Base-by-base conservation (phyloP, 2,329 filamentous ascomycete species). In the Huntiella decipiens region DNA sequence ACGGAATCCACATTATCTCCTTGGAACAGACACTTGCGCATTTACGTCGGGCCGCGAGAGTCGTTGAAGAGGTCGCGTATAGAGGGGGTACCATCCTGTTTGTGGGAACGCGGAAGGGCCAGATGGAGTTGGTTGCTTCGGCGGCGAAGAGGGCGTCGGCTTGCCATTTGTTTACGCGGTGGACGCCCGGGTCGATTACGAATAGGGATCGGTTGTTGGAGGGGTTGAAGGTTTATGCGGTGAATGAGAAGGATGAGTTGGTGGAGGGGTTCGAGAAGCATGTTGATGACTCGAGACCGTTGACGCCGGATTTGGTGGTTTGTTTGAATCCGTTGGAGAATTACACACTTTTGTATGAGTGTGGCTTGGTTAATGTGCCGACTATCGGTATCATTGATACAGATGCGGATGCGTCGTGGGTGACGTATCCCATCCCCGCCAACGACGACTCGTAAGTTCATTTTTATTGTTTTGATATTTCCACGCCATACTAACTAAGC, bases 311-410 rank as follows among this genome's bases (percentile, higher is more conserved):
- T 59, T 65, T 98, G 49, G 88, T 98, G 1, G 77, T 98, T 10
- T 91, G 84, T 57, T 59, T 98, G 55, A 98, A 96, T 60, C 88
- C 88, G 8, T 58, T 88, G 48, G 91, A 98, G 68, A 96, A 98
- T 61, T 84, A 82, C 57, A 77, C 86, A 5, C 60, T 95, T 59
- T 67, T 98, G 56, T 85, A 91, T 61, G 91, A 98, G 67, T 96
- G 91, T 60, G 83, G 81, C 0, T 60, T 86, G 48, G 80, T 84
- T 58, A 83, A 80, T 56, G 82, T 98, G 48, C 91, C 91, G 1
- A 96, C 91, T 0, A 91, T 98, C 56, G 91, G 88, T 40, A 71
- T 98, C 48, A 81, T 96, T 53, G 91, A 98, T 61, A 96, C 91
- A 1, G 82, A 98, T 61, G 79, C 78, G 2, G 82, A 96, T 61